A percentile compares a stretch with the other conserved stretches of the same genome.
These are phyloP conservation scores for Colletotrichum lentis DNA, from an alignment of 2,329 filamentous ascomycete species.

Conservation along the genomic window DNA sequence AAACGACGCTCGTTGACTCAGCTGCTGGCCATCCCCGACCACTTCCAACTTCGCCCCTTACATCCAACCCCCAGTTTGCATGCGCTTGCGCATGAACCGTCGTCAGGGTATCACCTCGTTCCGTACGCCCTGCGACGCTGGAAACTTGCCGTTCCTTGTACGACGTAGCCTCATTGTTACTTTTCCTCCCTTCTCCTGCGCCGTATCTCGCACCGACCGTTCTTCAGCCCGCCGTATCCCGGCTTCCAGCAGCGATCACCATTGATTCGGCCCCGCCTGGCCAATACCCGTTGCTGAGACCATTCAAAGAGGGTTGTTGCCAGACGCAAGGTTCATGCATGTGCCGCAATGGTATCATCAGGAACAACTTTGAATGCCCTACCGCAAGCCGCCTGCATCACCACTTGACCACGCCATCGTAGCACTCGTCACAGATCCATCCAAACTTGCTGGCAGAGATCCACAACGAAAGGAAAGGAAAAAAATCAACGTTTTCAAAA, in stretches of 20 bases:
- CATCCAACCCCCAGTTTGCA: conserved; percentile 29
- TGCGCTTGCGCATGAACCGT: conserved; percentile 35
- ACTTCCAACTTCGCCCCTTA: conserved; percentile 35
- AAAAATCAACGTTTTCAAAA: not conserved
- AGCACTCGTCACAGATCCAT: conserved; percentile 36
- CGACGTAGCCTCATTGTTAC: conserved; percentile 24
- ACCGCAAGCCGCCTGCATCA: conserved; percentile 29
- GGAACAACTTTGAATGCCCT: conserved; percentile 31
- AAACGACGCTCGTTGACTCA: conserved; percentile 23
- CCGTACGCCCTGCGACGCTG: conserved; percentile 29
- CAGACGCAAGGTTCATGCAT: conserved; percentile 38
- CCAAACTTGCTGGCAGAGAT: conserved; percentile 35
- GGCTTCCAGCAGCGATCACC: conserved; percentile 24
- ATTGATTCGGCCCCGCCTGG: conserved; percentile 26
- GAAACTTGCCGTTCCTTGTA: conserved; percentile 21
- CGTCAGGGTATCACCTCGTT: conserved; percentile 32
- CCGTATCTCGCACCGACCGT: conserved; percentile 32
- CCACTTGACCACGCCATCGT: conserved; percentile 38
- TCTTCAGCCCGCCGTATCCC: conserved; percentile 30
- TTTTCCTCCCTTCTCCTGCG: conserved; percentile 11
- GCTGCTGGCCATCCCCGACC: conserved; percentile 19
- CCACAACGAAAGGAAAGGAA: not conserved
- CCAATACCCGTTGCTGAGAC: conserved; percentile 31
- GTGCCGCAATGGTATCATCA: conserved; percentile 37
- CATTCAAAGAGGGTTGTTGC: conserved; percentile 26